Conservation (phyloP, 139 green algal genomes). For the Tetraselmis striata region DNA sequence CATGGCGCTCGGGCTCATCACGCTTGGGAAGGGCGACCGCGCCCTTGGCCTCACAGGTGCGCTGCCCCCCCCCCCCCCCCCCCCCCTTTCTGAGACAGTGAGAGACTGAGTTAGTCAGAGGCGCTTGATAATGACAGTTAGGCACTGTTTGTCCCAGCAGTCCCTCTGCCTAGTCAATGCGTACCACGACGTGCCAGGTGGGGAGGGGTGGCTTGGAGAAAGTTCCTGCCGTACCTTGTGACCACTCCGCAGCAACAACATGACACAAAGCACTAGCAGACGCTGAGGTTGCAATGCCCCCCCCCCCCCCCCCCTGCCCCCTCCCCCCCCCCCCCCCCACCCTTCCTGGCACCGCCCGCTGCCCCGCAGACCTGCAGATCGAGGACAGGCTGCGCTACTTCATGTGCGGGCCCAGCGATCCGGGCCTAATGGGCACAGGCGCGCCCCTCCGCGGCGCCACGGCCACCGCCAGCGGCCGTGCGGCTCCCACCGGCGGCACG, state of each 20-base stretch:
- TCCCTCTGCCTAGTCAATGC: too few species aligned
- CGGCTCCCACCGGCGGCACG: neutral
- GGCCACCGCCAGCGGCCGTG: neutral
- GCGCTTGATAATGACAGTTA: too few species aligned
- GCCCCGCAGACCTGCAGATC: conserved; percentile 3
- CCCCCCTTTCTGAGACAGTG: neutral
- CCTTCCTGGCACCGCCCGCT: too few species aligned
- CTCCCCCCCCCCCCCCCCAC: neutral
- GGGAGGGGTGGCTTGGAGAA: too few species aligned
- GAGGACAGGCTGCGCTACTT: conserved; percentile 13
- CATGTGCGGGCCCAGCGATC: conserved; percentile 6
- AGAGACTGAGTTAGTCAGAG: too few species aligned
- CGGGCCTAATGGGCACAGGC: neutral
- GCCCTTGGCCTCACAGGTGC: conserved; percentile 42
- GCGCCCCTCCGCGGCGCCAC: neutral
- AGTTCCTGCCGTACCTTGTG: too few species aligned
- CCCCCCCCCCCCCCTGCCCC: neutral
- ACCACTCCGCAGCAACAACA: too few species aligned
- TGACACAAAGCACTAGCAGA: too few species aligned
- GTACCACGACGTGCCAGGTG: too few species aligned
- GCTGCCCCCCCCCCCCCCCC: neutral
- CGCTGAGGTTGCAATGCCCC: too few species aligned
- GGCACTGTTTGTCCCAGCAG: too few species aligned
- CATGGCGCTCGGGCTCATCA: conserved; percentile 83
- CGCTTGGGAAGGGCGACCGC: conserved; percentile 60